Percentiles rank a stretch among this genome's conserved stretches.
Conservation (phyloP, 2,329 filamentous ascomycete species). For the Aspergillus pseudotamarii region DNA sequence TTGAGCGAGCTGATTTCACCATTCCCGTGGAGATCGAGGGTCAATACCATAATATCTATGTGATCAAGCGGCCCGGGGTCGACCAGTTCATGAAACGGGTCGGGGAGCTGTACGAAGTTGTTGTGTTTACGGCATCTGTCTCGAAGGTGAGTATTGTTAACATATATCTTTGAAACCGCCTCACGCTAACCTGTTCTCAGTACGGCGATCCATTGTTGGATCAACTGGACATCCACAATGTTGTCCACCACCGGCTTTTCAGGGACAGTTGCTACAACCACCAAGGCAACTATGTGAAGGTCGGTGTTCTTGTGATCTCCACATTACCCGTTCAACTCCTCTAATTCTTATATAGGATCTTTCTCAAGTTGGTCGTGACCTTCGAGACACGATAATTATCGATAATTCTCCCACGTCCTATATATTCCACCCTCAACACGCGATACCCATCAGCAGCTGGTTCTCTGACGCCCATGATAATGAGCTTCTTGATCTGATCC, state of each 20-base stretch:
- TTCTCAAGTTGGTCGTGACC: conserved; percentile 91
- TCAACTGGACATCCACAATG: conserved; percentile 94
- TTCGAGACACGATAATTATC: conserved; percentile 98
- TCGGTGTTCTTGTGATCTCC: conserved; percentile 23
- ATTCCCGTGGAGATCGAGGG: conserved; percentile 99
- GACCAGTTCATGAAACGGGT: conserved; percentile 99
- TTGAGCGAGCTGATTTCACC: conserved; percentile 97
- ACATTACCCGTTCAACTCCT: neutral
- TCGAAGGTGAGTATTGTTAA: conserved; percentile 71
- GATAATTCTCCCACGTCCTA: conserved; percentile 99
- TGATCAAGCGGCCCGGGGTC: conserved; percentile 98
- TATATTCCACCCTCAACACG: conserved; percentile 98
- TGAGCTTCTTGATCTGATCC: conserved; percentile 94
- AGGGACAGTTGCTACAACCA: conserved; percentile 99
- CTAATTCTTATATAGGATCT: conserved; percentile 64
- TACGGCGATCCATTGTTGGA: conserved; percentile 96
- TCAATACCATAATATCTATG: conserved; percentile 98
- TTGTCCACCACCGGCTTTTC: conserved; percentile 94
- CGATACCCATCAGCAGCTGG: conserved; percentile 99
- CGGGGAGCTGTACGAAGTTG: conserved; percentile 95
- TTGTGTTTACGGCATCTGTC: conserved; percentile 97
- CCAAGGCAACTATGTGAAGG: conserved; percentile 98
- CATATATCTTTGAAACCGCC: neutral
- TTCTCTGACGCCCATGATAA: conserved; percentile 99
- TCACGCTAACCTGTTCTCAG: conserved; percentile 47